Base-by-base conservation (phyloP, 768 basidiomycete species). In the Guyanaporus albipodus region DNA sequence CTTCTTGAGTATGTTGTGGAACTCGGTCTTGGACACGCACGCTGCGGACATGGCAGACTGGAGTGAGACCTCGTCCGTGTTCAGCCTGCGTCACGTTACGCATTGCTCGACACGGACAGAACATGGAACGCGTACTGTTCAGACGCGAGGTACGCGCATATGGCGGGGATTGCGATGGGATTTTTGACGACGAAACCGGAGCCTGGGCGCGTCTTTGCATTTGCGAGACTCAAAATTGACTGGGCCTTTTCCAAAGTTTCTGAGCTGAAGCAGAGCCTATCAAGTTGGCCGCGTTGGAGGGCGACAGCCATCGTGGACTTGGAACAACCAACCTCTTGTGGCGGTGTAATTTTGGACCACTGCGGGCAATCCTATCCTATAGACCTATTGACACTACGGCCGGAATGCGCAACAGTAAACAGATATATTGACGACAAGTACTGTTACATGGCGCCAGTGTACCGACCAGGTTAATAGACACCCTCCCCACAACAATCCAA, bases 101-200 rank as follows among this genome's bases (percentile, higher is more conserved):
- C n/a, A n/a, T n/a, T n/a, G n/a, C n/a, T n/a, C n/a, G n/a, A n/a
- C n/a, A n/a, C n/a, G n/a, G n/a, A n/a, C n/a, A n/a, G n/a, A n/a
- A n/a, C n/a, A n/a, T n/a, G n/a, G n/a, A 22, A 39, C 37, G 42
- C 65, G 53, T 44, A 67, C 66, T 54, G 56, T 55, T 67, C 56
- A 11, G 66, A 67, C 12, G 66, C 66, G 3, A 67, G 45, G 41
- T 61, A 61, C 19, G 66, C 66, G 48, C 61, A 69, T 26, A 66
- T 37, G 8, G 63, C 56, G 4, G 63, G 61, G 11, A 67, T 52
- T 11, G 55, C 57, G 32, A 45, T 49, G 3, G 56, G 28, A 37
- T 47, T 51, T 49, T 62, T 62, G 26, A 61, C 49, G 18, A 51
- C 40, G 38, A 60, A 67, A 1, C 61, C 66, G 12, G 66, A 54